Evolutionary conservation across 2,329 filamentous ascomycete species (phyloP), one percentile per base, ranked within the genome.

Genomic region (Colletotrichum sp.): DNA sequence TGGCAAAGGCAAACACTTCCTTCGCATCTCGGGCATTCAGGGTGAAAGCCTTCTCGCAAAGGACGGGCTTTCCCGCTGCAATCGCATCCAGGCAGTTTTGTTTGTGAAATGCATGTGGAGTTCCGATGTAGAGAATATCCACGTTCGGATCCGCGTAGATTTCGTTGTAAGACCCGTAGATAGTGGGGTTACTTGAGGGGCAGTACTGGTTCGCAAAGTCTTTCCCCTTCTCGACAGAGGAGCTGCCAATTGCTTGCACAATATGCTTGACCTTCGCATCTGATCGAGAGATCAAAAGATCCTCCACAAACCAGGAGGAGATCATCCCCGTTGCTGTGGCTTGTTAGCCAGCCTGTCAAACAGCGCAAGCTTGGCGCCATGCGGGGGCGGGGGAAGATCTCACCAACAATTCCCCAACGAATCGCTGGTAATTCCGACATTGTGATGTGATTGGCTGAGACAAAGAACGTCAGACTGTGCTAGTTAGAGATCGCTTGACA

Each of bases 1-100:
- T 80, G 1, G 87, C 87, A 0, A 85, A 84, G 1, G 78, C 82
- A 16, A 87, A 83, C 4, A 88, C 84, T 57, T 86, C 83, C 30
- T 77, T 81, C 0, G 86, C 84, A 44, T 89, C 85, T 5, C 69
- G 78, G 0, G 85, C 83, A 18, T 84, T 88, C 44, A 88, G 74
- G 0, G 85, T 81, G 71, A 89, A 87, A 0, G 87, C 80, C 78
- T 89, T 89, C 76, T 89, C 87, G 74, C 87, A 88, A 0, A 89
- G 81, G 0, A 88, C 81, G 55, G 88, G 81, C 75, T 89, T 89
- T 1, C 86, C 86, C 2, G 82, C 81, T 0, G 79, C 78, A 30
- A 88, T 88, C 0, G 86, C 87, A 44, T 86, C 85, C 4, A 88
- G 83, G 34, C 84, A 86, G 71, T 86, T 85, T 34, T 84, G 81